Evolutionary conservation across 495 filamentous ascomycete species (phyloP).

Genomic region (Penicillium riverlandense): DNA sequence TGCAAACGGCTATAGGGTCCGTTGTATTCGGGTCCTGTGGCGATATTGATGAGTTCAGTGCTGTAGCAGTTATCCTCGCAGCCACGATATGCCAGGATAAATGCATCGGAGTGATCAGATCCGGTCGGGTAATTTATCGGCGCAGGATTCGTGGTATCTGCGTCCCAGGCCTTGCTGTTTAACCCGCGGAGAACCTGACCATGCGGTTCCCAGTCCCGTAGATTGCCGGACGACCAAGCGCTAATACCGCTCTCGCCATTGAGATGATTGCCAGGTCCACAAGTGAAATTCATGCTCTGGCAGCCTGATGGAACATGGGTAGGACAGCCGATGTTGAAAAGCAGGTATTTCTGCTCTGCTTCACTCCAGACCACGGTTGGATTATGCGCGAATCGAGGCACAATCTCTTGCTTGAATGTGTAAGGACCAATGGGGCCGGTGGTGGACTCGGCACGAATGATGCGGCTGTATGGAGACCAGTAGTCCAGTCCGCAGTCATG

Average conservation of each 20-base stretch:
- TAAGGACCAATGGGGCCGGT: slow-evolving; percentile 28
- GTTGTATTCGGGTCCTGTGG: slow-evolving; percentile 4
- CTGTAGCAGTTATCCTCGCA: slow-evolving; percentile 12
- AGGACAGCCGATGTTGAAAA: slow-evolving; percentile 29
- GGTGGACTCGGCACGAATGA: slow-evolving; percentile 29
- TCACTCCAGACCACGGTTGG: slow-evolving; percentile 27
- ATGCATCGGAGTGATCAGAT: neutral
- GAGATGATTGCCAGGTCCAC: slow-evolving; percentile 10
- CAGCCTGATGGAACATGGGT: slow-evolving; percentile 1
- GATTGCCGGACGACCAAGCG: slow-evolving; percentile 7
- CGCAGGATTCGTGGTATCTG: slow-evolving; percentile 22
- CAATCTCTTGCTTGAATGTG: slow-evolving; percentile 18
- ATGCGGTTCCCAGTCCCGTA: slow-evolving; percentile 8
- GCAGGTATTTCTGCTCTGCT: slow-evolving; percentile 20
- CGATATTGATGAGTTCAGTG: slow-evolving; percentile 11
- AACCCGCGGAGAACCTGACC: slow-evolving; percentile 8
- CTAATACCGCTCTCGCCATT: slow-evolving; percentile 15
- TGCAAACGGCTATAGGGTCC: slow-evolving; percentile 10
- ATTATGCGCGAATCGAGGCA: slow-evolving; percentile 30
- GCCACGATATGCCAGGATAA: slow-evolving; percentile 12
- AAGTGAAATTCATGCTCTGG: slow-evolving; percentile 4
- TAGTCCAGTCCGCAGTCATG: slow-evolving; percentile 28
- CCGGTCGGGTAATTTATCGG: slow-evolving; percentile 18
- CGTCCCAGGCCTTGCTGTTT: slow-evolving; percentile 8
- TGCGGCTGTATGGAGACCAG: slow-evolving; percentile 29